A percentile compares a stretch with the other conserved stretches of the same genome.
phyloP scores from a whole-genome alignment of 768 basidiomycete species.

The Tephrocybe sp. region DNA sequence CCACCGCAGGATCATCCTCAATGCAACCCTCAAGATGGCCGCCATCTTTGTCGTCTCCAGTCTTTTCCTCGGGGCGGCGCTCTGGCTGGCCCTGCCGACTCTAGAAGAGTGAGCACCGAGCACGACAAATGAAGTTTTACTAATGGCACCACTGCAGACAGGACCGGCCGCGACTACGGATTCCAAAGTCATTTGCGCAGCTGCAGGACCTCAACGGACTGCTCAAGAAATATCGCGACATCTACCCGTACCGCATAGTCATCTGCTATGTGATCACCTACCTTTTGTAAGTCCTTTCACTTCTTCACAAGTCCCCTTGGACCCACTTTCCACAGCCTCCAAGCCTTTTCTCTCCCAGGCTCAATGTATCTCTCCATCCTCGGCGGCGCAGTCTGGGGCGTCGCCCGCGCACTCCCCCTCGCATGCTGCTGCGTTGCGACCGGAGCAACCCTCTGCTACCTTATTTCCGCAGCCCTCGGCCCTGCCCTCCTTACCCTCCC shows the following conservation, averaged over 20 bases:
- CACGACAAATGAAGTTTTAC: conserved; percentile 1
- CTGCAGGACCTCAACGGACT: conserved; percentile 83
- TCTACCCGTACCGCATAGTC: conserved; percentile 83
- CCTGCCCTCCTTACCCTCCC: conserved; percentile 89
- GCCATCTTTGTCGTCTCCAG: conserved; percentile 73
- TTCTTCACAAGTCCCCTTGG: conserved; percentile 6
- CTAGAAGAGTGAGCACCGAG: conserved; percentile 62
- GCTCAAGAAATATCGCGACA: conserved; percentile 88
- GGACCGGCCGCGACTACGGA: conserved; percentile 73
- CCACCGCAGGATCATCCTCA: conserved; percentile 63
- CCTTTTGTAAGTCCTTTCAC: conserved; percentile 67
- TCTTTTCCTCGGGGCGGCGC: conserved; percentile 65
- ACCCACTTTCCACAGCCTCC: conserved; percentile 54
- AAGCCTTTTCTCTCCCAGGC: conserved; percentile 95
- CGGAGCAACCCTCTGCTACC: conserved; percentile 90
- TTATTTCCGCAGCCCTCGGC: conserved; percentile 88
- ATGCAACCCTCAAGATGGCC: conserved; percentile 84
- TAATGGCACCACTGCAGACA: conserved; percentile 40
- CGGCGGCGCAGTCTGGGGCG: conserved; percentile 94
- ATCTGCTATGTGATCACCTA: conserved; percentile 88
- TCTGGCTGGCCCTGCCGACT: conserved; percentile 82
- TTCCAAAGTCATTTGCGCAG: conserved; percentile 88
- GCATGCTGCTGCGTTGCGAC: conserved; percentile 90
- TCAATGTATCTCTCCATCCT: conserved; percentile 98
- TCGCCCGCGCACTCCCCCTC: conserved; percentile 82